These are phyloP conservation scores for Yamadazyma endophytica DNA, from an alignment of 805 yeast species.

Conservation along the genomic window DNA sequence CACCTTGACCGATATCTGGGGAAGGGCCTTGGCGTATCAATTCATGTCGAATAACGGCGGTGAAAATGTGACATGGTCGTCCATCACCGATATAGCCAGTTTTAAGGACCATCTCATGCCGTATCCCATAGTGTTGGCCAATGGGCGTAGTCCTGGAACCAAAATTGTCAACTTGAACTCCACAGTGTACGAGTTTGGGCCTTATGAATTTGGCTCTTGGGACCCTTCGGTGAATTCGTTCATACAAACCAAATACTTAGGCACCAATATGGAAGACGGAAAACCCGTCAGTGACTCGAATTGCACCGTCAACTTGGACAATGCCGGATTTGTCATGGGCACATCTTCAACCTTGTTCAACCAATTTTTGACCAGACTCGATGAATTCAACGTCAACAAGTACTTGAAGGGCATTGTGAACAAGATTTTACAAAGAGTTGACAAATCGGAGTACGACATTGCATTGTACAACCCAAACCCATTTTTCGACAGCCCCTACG, in stretches of 20 bases:
- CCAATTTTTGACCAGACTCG: conserved; percentile 18
- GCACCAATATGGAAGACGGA: conserved; percentile 23
- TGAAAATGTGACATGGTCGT: conserved; percentile 17
- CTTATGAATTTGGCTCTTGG: conserved; percentile 42
- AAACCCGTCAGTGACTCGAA: conserved; percentile 8
- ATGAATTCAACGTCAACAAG: conserved; percentile 16
- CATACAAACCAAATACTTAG: conserved; percentile 25
- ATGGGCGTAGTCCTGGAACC: conserved; percentile 65
- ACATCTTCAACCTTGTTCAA: conserved; percentile 38
- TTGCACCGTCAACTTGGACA: conserved; percentile 30
- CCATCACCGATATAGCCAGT: conserved; percentile 30
- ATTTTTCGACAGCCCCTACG: conserved; percentile 21
- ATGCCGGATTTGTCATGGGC: conserved; percentile 39
- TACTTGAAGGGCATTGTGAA: conserved; percentile 20
- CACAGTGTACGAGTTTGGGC: conserved; percentile 45
- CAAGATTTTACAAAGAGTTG: conserved; percentile 20
- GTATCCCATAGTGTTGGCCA: conserved; percentile 38
- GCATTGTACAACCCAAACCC: conserved; percentile 41
- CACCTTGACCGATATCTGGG: conserved; percentile 38
- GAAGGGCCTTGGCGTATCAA: conserved; percentile 31
- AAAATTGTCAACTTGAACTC: conserved; percentile 57
- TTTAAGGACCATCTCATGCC: conserved; percentile 38
- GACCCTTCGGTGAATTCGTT: conserved; percentile 33
- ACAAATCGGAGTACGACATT: conserved; percentile 27
- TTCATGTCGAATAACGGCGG: conserved; percentile 25